Evolutionary conservation across 768 basidiomycete species (phyloP).

Genomic region (Trametes elegans): DNA sequence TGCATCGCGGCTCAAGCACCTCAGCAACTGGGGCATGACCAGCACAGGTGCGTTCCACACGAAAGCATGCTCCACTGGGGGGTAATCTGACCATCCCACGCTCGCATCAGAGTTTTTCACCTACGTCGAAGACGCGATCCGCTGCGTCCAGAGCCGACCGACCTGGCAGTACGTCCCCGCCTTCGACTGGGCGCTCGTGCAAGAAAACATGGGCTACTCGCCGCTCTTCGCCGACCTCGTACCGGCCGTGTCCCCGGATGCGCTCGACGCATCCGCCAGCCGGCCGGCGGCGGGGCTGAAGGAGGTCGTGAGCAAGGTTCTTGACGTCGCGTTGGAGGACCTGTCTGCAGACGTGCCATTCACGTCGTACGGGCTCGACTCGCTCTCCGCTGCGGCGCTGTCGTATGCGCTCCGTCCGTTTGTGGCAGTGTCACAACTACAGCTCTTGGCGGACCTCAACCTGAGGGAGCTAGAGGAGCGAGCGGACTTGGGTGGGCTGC

Average conservation of each 20-base stretch:
- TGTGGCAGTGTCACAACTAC: conserved; percentile 35
- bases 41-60: conserved; percentile 7
- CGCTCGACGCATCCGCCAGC: neutral
- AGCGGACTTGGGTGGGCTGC: too few species aligned
- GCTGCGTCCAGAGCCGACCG: conserved; percentile 23
- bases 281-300: neutral
- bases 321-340: conserved; percentile 35
- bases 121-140: conserved; percentile 35
- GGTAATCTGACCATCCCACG: neutral
- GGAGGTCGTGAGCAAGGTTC: conserved; percentile 19
- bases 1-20: neutral
- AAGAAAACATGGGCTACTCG: conserved; percentile 24
- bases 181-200: conserved; percentile 31
- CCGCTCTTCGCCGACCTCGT: conserved; percentile 25
- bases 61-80: too few species aligned
- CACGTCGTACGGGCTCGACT: conserved; percentile 43
- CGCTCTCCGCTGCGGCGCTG: conserved; percentile 38
- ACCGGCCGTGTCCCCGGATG: conserved; percentile 3
- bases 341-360: conserved; percentile 38
- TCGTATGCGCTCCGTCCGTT: conserved; percentile 33
- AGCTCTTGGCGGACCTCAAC: conserved; percentile 35
- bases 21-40: conserved; percentile 13
- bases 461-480: conserved; percentile 31
- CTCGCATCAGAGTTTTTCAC: conserved; percentile 26
- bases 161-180: conserved; percentile 33